Evolutionary conservation across 257 asterid species (phyloP), one percentile per base, ranked within the genome.

Genomic region (Nicotiana noctiflora): DNA sequence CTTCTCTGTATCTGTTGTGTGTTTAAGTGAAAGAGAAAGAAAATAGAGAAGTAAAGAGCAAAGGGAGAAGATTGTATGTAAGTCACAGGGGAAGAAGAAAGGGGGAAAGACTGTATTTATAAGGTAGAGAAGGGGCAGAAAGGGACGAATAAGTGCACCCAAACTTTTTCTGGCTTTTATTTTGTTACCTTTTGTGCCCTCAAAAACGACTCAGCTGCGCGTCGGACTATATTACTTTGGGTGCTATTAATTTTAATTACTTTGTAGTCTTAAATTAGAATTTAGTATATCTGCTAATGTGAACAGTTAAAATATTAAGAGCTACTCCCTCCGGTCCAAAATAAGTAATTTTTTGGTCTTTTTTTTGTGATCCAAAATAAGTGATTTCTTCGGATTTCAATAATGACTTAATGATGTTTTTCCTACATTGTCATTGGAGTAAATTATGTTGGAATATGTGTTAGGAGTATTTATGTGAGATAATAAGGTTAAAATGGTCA

Each of bases 91-190:
- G 59, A 80, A 70, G 49, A 80, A 57, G 53, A 84, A 67, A 72
- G 66, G 37, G 85, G 82, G 77, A 70, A 77, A 84, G 56, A 82
- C 83, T 82, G 81, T 85, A 90, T 90, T 91, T 90, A 91, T 92
- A 90, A 84, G 91, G 82, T 87, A 87, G 81, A 86, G 86, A 78
- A 40, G 51, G 18, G 72, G 79, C 89, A 86, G 74, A 55, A 80
- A 46, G 74, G 29, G 82, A 85, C 89, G 79, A 86, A 37, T 37
- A 37, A 86, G 76, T 25, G 84, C 85, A 84, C 85, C 82, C 82
- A 80, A 44, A 81, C 85, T 74, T 88, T 85, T 86, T 76, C 87
- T 83, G 75, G 31, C 74, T 84, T 85, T 82, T 81, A 2, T 75
- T 85, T 25, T 78, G 76, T 25, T 74, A 14, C 79, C 59, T 53